Conservation (phyloP, 2,329 filamentous ascomycete species). For the Diaporthe vaccinii region DNA sequence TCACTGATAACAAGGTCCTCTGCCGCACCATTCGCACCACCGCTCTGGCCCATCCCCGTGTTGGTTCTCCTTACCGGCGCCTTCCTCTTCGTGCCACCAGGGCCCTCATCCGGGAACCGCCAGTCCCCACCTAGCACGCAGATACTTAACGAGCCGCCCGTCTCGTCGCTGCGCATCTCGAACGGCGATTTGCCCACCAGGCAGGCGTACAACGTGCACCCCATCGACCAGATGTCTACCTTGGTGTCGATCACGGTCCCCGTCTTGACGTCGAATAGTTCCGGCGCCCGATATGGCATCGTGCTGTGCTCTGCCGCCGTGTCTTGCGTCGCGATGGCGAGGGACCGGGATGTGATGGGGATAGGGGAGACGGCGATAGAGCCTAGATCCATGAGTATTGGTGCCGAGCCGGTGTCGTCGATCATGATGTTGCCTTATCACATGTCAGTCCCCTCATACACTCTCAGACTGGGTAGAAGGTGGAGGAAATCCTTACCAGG, state of each 20-base stretch:
- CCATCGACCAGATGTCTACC: slow-evolving; percentile 97
- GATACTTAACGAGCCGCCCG: slow-evolving; percentile 91
- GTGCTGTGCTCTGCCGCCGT: slow-evolving; percentile 96
- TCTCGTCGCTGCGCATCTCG: slow-evolving; percentile 95
- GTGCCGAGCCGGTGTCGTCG: slow-evolving; percentile 86
- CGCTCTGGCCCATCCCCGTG: slow-evolving; percentile 45
- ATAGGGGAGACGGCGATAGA: slow-evolving; percentile 90
- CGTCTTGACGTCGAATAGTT: slow-evolving; percentile 98
- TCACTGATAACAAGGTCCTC: slow-evolving; percentile 78
- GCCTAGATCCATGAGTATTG: slow-evolving; percentile 97
- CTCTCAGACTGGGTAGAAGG: no score
- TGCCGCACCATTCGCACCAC: slow-evolving; percentile 47
- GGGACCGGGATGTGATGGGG: slow-evolving; percentile 88
- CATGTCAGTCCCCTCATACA: not conserved
- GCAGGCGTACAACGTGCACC: slow-evolving; percentile 97
- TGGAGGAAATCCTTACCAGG: slow-evolving; percentile 73
- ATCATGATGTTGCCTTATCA: slow-evolving; percentile 96
- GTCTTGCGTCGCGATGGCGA: slow-evolving; percentile 94
- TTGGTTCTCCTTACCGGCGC: slow-evolving; percentile 48
- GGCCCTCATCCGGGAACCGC: slow-evolving; percentile 92
- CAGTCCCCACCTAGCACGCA: slow-evolving; percentile 95
- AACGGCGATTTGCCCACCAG: slow-evolving; percentile 97
- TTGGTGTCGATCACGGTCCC: slow-evolving; percentile 93
- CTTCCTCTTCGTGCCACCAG: slow-evolving; percentile 65
- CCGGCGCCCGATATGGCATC: slow-evolving; percentile 97